Percentiles rank a stretch among this genome's conserved stretches.
Evolutionary conservation across 164 flowering plant genomes (phyloP).

Genomic region (Brasenia schreberi): DNA sequence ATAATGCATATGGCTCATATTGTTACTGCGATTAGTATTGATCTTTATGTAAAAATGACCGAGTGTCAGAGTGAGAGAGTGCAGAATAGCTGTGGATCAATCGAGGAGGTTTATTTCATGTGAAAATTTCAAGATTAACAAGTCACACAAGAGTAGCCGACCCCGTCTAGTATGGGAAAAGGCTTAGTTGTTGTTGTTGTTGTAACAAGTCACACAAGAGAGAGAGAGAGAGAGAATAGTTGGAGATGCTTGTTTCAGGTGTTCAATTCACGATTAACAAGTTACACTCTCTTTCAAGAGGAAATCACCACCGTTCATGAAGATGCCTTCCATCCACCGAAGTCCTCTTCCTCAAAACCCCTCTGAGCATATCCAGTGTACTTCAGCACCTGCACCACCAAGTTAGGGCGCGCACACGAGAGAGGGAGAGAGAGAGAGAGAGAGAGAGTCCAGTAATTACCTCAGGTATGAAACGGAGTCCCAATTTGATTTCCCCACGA

Average conservation of each 20-base stretch:
- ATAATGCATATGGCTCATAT: too few relatives aligned
- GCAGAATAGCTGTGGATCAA: too few relatives aligned
- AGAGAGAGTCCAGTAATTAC: conserved; percentile 9
- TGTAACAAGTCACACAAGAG: too few relatives aligned
- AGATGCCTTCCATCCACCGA: conserved; percentile 42
- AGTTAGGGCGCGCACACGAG: background rate
- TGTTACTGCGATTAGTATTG: too few relatives aligned
- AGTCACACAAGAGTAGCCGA: too few relatives aligned
- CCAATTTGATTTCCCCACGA: conserved; percentile 58
- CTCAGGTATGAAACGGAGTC: conserved; percentile 52
- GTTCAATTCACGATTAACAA: background rate
- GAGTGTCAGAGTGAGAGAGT: too few relatives aligned
- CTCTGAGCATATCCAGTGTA: background rate
- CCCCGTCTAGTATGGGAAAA: too few relatives aligned
- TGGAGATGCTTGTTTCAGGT: background rate
- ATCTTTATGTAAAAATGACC: too few relatives aligned
- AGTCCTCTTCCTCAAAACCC: conserved; percentile 13
- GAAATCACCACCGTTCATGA: conserved; percentile 3
- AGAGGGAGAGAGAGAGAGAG: too few relatives aligned
- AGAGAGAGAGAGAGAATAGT: background rate
- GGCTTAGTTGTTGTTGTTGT: too few relatives aligned
- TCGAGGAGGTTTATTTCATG: too few relatives aligned
- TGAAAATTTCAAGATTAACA: too few relatives aligned
- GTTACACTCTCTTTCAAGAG: background rate
- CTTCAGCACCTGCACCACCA: background rate